Conservation (phyloP, 345 rosid species). For the Salix suchowensis region DNA sequence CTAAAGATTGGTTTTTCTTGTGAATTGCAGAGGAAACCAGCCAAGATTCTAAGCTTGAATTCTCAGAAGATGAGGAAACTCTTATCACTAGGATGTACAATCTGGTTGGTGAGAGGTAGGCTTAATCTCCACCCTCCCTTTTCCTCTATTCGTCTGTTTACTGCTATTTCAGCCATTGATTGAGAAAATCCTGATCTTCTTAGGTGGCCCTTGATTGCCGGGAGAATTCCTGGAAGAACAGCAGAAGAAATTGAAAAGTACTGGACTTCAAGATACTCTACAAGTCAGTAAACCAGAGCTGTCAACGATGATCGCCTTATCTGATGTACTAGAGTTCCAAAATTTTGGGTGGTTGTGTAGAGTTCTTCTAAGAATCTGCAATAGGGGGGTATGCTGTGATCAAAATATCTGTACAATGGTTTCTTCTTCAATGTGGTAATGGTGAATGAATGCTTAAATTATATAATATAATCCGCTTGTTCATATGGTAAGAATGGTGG, state of each 20-base stretch:
- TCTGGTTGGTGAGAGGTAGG: slow-evolving; percentile 52
- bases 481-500: background rate
- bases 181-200: background rate
- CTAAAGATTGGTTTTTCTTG: background rate
- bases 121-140: background rate
- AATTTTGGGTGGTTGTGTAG: slow-evolving; percentile 6
- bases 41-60: slow-evolving; percentile 34
- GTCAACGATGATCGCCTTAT: background rate
- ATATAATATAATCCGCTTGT: background rate
- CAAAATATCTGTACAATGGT: background rate
- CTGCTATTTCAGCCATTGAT: background rate
- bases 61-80: slow-evolving; percentile 53
- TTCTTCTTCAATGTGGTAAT: background rate
- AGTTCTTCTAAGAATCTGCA: background rate
- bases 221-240: slow-evolving; percentile 57
- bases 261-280: slow-evolving; percentile 48
- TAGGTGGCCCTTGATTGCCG: slow-evolving; percentile 56
- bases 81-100: slow-evolving; percentile 47
- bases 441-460: background rate
- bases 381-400: background rate
- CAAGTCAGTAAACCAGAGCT: slow-evolving; percentile 10
- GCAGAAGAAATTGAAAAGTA: slow-evolving; percentile 55
- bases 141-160: background rate
- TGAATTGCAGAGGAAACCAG: slow-evolving; percentile 30
- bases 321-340: background rate